Evolutionary conservation across 495 filamentous ascomycete genomes (phyloP).

Genomic region (Penicillium coprophilum): DNA sequence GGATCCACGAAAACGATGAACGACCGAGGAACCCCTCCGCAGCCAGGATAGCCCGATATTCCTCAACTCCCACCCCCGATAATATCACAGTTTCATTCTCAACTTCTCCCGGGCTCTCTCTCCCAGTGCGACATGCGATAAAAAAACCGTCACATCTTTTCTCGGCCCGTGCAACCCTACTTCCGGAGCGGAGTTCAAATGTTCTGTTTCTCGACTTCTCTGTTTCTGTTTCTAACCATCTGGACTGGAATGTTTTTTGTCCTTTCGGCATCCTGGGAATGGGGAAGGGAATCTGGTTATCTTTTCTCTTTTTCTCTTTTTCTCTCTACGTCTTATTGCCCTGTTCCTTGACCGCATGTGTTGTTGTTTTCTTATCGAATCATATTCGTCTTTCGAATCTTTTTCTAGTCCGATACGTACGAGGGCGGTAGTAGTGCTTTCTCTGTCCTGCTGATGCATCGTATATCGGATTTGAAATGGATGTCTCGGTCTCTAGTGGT

Average conservation of each 20-base stretch:
- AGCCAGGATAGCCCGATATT: slow-evolving; percentile 20
- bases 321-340: slow-evolving; percentile 26
- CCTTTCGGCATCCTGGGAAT: slow-evolving; percentile 34
- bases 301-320: slow-evolving; percentile 24
- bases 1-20: slow-evolving; percentile 35
- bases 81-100: slow-evolving; percentile 13
- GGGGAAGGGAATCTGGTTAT: slow-evolving; percentile 38
- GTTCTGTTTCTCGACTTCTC: slow-evolving; percentile 23
- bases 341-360: slow-evolving; percentile 35
- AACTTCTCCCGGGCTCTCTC: slow-evolving; percentile 13
- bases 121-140: slow-evolving; percentile 25
- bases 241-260: slow-evolving; percentile 26
- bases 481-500: background rate
- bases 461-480: slow-evolving; percentile 1
- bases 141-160: slow-evolving; percentile 21
- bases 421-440: background rate
- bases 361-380: slow-evolving; percentile 25
- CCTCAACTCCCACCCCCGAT: slow-evolving; percentile 17
- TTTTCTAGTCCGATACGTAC: background rate
- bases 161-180: slow-evolving; percentile 24
- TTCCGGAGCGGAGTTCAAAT: slow-evolving; percentile 22
- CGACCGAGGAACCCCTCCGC: slow-evolving; percentile 28
- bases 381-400: slow-evolving; percentile 13
- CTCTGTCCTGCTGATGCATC: background rate
- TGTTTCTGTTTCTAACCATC: slow-evolving; percentile 34